A percentile compares a stretch with the other conserved stretches of the same genome.
Evolutionary conservation across 805 yeast species (phyloP).

Genomic region (Cephaloascus albidus): DNA sequence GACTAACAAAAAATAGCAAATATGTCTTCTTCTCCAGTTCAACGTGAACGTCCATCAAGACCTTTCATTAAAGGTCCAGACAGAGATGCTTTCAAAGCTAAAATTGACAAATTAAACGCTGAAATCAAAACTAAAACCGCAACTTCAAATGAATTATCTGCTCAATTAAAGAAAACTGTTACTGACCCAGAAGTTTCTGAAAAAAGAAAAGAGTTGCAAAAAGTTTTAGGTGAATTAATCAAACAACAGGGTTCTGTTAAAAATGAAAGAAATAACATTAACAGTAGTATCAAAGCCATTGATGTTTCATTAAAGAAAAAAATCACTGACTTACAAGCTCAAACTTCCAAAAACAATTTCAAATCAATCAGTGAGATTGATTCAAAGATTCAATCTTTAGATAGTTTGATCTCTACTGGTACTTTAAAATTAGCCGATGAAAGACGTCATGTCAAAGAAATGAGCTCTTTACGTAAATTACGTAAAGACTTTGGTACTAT

Average conservation of each 20-base stretch:
- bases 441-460: constrained; percentile 76
- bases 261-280: constrained; percentile 37
- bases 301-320: constrained; percentile 70
- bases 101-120: constrained; percentile 42
- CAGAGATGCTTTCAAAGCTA: constrained; percentile 50
- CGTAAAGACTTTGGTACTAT: constrained; percentile 69
- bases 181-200: constrained; percentile 20
- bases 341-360: constrained; percentile 63
- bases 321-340: constrained; percentile 62
- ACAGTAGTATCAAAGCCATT: constrained; percentile 61
- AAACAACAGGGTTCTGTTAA: constrained; percentile 39
- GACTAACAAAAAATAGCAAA: too few relatives aligned
- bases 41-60: constrained; percentile 19
- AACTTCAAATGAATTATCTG: constrained; percentile 39
- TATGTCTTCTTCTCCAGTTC: neutral
- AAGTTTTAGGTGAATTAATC: constrained; percentile 29
- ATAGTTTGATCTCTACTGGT: constrained; percentile 70
- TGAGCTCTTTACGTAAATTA: constrained; percentile 71
- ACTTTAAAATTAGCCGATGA: constrained; percentile 83
- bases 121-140: constrained; percentile 58
- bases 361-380: constrained; percentile 64
- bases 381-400: constrained; percentile 53
- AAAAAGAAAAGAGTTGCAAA: constrained; percentile 22
- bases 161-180: constrained; percentile 37
- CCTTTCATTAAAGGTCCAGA: constrained; percentile 71